These are phyloP conservation scores for Curvularia sp. DNA, from an alignment of 2,329 filamentous ascomycete genomes.

Conservation along the genomic window DNA sequence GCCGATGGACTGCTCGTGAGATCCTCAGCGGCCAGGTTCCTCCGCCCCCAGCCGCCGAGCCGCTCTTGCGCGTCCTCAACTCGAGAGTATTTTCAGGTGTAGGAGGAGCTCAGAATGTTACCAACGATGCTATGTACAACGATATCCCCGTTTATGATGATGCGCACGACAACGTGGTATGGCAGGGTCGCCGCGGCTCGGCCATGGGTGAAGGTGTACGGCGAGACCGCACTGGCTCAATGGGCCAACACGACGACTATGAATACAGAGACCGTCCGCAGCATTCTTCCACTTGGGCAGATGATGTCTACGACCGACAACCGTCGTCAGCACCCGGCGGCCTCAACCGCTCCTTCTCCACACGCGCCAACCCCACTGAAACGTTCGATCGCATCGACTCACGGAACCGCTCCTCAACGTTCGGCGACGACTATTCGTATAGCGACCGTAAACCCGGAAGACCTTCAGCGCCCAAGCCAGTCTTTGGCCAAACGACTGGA, in stretches of 20 bases:
- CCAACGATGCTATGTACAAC: conserved; percentile 69
- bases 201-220: conserved; percentile 72
- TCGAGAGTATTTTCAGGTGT: conserved; percentile 81
- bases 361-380: conserved; percentile 57
- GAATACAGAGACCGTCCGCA: conserved; percentile 64
- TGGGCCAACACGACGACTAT: conserved; percentile 51
- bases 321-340: conserved; percentile 42
- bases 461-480: conserved; percentile 88
- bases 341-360: conserved; percentile 59
- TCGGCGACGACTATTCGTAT: conserved; percentile 60
- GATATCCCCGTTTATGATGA: conserved; percentile 90
- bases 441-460: conserved; percentile 72
- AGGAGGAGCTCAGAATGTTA: conserved; percentile 43
- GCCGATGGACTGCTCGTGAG: conserved; percentile 79
- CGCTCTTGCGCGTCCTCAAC: conserved; percentile 84
- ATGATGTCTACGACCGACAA: conserved; percentile 73
- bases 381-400: conserved; percentile 57
- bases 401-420: conserved; percentile 50
- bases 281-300: conserved; percentile 75
- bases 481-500: conserved; percentile 66
- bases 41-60: conserved; percentile 80
- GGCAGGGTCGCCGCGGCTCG: conserved; percentile 76
- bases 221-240: conserved; percentile 56
- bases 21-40: conserved; percentile 79
- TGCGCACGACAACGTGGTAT: conserved; percentile 79